phyloP scores from a whole-genome alignment of 2,329 filamentous ascomycete species.

The Grosmannia huntii region DNA sequence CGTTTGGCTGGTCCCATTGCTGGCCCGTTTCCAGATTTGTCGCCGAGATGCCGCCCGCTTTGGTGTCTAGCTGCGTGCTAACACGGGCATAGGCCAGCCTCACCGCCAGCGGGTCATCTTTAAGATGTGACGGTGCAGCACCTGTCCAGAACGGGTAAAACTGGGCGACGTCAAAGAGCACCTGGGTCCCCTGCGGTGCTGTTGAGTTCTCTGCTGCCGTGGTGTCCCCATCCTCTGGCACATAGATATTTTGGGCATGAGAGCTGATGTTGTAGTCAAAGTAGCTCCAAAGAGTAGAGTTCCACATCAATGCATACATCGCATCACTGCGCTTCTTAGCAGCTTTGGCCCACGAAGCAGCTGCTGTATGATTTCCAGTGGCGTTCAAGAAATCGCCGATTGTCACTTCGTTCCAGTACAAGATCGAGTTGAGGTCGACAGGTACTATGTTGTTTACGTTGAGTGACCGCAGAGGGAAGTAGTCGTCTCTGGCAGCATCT shows the following conservation, averaged over 20 bases:
- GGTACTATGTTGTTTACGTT: constrained; percentile 46
- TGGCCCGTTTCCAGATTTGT: constrained; percentile 49
- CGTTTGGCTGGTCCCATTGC: constrained; percentile 60
- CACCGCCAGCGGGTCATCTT: constrained; percentile 45
- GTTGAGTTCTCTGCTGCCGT: constrained; percentile 25
- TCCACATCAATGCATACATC: constrained; percentile 54
- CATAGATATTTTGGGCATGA: constrained; percentile 39
- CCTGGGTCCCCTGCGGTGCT: constrained; percentile 41
- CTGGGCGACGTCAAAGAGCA: constrained; percentile 45
- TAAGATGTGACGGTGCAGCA: constrained; percentile 43
- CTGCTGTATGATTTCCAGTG: constrained; percentile 36
- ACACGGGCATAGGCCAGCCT: constrained; percentile 41
- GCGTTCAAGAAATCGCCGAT: constrained; percentile 41
- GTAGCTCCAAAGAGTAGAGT: constrained; percentile 47
- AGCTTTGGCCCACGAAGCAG: constrained; percentile 32
- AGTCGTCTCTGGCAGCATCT: constrained; percentile 46
- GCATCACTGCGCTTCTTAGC: constrained; percentile 44
- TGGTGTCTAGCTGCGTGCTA: constrained; percentile 34
- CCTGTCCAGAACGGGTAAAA: constrained; percentile 60
- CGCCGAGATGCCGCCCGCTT: constrained; percentile 45
- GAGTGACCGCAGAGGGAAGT: constrained; percentile 52
- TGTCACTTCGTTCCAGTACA: constrained; percentile 51
- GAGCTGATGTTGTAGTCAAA: constrained; percentile 59
- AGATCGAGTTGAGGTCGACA: constrained; percentile 55
- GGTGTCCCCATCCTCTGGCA: constrained; percentile 34